Evolutionary conservation across 371 early-diverging fungal species (phyloP), one percentile per base, ranked within the genome.

Genomic region (Mucor mucedo): DNA sequence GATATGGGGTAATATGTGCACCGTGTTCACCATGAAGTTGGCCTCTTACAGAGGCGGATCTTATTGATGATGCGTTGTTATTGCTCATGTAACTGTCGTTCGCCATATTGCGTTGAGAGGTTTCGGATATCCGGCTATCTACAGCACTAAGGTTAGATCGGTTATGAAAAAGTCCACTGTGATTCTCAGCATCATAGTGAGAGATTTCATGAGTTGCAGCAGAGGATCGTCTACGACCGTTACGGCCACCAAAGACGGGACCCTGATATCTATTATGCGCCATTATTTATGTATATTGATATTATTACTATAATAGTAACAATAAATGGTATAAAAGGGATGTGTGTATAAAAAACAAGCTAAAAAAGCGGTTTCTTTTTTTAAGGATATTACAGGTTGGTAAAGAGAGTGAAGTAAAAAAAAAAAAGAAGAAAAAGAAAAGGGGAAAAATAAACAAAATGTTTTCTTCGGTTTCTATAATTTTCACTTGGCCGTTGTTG

Each of bases 1-100:
- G 76, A 16, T 69, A 50, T 28, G 75, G 72, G 3, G 52, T 13
- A 8, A 63, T 59, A 7, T 11, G 41, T 0, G 55, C 50, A 2
- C 44, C 47, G 40, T 45, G 50, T n/a, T 41, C 50, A 33, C 28
- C 49, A 21, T 48, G 53, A 49, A 16, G n/a, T 3, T 33, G 21
- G 2, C 44, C 60, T 28, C 10, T n/a, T 11, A 21, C 21, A 21
- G 21, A 21, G 21, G 53, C 27, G 21, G 32, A 39, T 50, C 21
- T 35, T 27, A 47, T 28, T 27, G 44, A 29, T 5, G 14, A 21
- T 28, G 11, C 35, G 28, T 35, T 53, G 9, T 41, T 29, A 27
- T 28, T 16, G n/a, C 38, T 53, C 13, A 32, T 33, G 27, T 44
- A 9, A 10, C 45, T 53, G 8, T 53, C 45, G n/a, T 53, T 30